Evolutionary conservation across 176 grass and related monocot genomes (phyloP).

Genomic region (Carex parvula): DNA sequence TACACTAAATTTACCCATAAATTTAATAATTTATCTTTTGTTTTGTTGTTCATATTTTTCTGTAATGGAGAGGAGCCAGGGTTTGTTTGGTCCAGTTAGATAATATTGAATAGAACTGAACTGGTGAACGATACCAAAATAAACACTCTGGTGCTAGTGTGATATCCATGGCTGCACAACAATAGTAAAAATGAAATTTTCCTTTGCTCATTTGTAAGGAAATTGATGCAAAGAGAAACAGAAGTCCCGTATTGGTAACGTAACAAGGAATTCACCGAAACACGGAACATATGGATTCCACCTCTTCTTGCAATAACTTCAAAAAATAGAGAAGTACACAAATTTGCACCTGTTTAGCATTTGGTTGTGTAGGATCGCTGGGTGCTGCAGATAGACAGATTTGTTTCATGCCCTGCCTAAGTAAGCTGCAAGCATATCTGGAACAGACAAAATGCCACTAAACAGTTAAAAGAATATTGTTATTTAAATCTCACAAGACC

Average conservation of each 20-base stretch:
- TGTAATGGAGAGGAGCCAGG: neutral
- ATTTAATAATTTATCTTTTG: neutral
- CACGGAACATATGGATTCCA: neutral
- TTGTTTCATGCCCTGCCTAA: slow-evolving; percentile 94
- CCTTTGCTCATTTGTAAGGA: neutral
- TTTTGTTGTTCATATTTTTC: neutral
- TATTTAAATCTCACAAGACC: neutral
- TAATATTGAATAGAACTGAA: neutral
- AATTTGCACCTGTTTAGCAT: slow-evolving; percentile 69
- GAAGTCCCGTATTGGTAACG: neutral
- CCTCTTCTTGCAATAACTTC: slow-evolving; percentile 12
- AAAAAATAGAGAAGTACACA: slow-evolving; percentile 24
- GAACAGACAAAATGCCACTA: slow-evolving; percentile 36
- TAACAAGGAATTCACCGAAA: neutral
- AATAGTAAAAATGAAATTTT: neutral
- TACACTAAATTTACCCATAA: neutral
- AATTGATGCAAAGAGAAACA: slow-evolving; percentile 5
- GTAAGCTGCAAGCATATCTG: slow-evolving; percentile 95
- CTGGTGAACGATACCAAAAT: neutral
- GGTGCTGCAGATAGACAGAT: slow-evolving; percentile 60
- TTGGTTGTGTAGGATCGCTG: slow-evolving; percentile 56
- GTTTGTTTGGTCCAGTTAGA: neutral
- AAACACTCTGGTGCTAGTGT: neutral
- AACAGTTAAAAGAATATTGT: neutral
- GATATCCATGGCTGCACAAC: slow-evolving; percentile 1